phyloP scores from a whole-genome alignment of 225 moss, liverwort and hornwort genomes.

The Climacium dendroides region DNA sequence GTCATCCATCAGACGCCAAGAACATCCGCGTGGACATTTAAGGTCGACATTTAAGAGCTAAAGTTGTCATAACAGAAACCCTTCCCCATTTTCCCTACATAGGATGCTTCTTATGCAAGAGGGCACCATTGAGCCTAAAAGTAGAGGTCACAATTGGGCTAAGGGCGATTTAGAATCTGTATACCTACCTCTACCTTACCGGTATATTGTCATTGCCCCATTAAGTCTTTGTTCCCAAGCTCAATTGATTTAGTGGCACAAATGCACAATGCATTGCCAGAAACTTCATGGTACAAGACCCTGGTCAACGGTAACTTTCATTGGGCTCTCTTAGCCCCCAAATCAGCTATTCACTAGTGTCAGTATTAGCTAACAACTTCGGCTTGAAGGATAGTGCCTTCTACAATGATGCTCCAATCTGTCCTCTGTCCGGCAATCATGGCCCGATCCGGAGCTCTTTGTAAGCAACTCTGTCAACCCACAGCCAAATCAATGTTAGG shows the following conservation, averaged over 20 bases:
- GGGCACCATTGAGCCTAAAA: no score
- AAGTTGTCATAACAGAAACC: no score
- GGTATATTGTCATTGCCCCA: no score
- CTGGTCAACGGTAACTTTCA: background rate
- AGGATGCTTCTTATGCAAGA: no score
- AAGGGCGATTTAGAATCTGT: no score
- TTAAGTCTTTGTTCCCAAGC: background rate
- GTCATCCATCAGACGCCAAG: no score
- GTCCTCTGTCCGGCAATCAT: constrained; percentile 28
- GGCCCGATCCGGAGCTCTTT: constrained; percentile 41
- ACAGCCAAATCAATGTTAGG: background rate
- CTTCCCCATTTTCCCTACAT: no score
- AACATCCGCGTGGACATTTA: no score
- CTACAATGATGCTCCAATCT: constrained; percentile 67
- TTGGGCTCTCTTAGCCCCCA: background rate
- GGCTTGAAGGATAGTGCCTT: constrained; percentile 63
- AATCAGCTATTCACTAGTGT: background rate
- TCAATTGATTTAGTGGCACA: background rate
- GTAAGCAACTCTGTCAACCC: constrained; percentile 59
- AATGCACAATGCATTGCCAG: background rate
- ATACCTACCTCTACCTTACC: no score
- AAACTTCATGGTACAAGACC: background rate
- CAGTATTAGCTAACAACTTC: constrained; percentile 7
- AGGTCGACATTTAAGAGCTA: no score
- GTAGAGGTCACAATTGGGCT: no score